Conservation (phyloP, 805 yeast species). For the Yamadazyma insecticola region DNA sequence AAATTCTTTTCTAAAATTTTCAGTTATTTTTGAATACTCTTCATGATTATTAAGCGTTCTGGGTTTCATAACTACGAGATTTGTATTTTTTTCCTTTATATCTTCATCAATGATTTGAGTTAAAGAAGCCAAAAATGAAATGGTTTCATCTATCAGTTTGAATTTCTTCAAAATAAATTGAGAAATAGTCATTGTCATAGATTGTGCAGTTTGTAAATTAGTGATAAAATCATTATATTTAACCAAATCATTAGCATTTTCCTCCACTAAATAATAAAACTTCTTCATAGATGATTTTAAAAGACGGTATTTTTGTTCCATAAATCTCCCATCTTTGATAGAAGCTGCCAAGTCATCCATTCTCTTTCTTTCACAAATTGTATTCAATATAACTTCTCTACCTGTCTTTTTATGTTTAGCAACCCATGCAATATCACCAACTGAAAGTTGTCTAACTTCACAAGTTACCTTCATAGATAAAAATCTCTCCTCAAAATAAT, state of each 20-base stretch:
- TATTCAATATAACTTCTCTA: constrained; percentile 67
- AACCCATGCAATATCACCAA: constrained; percentile 90
- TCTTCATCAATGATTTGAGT: constrained; percentile 39
- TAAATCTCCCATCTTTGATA: constrained; percentile 82
- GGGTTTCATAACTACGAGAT: constrained; percentile 51
- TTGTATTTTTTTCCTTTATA: constrained; percentile 19
- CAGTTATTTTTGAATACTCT: constrained; percentile 42
- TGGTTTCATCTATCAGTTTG: constrained; percentile 69
- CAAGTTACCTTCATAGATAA: constrained; percentile 43
- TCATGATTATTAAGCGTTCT: constrained; percentile 43
- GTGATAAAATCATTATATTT: constrained; percentile 49
- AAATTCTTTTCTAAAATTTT: constrained; percentile 42
- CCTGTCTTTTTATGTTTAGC: constrained; percentile 60
- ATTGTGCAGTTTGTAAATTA: constrained; percentile 71
- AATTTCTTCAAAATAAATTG: constrained; percentile 68
- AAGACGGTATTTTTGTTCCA: constrained; percentile 81
- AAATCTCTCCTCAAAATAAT: constrained; percentile 60
- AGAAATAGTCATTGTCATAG: constrained; percentile 62
- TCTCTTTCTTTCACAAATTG: constrained; percentile 86
- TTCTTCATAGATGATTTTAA: constrained; percentile 62
- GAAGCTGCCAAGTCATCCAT: constrained; percentile 80
- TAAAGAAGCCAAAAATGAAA: constrained; percentile 48
- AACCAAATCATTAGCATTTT: constrained; percentile 34
- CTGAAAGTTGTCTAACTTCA: constrained; percentile 55
- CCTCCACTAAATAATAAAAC: constrained; percentile 78